phyloP scores from a whole-genome alignment of 495 filamentous ascomycete species.

The Penicillium longicatenatum region DNA sequence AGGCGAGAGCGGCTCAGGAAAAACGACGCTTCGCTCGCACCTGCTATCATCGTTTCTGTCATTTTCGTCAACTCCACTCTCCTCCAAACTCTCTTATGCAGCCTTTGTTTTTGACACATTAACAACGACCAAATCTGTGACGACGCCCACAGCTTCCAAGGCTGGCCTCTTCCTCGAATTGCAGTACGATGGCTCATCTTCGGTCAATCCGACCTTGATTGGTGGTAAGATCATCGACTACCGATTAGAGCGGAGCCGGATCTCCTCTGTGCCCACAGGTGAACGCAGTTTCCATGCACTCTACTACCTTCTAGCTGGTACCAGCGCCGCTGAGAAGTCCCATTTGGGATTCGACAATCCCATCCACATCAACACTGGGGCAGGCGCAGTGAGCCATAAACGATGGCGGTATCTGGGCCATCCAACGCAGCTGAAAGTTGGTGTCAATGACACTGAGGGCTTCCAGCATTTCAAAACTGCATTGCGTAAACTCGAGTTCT shows the following conservation, averaged over 20 bases:
- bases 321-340: conserved; percentile 82
- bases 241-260: conserved; percentile 83
- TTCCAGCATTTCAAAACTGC: conserved; percentile 98
- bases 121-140: conserved; percentile 96
- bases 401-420: conserved; percentile 96
- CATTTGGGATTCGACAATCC: conserved; percentile 80
- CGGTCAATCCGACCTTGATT: conserved; percentile 77
- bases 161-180: conserved; percentile 93
- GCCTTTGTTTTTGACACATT: conserved; percentile 93
- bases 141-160: conserved; percentile 92
- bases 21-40: conserved; percentile 90
- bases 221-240: conserved; percentile 95
- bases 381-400: conserved; percentile 61
- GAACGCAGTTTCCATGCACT: conserved; percentile 95
- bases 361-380: conserved; percentile 40
- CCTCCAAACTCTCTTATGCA: conserved; percentile 87
- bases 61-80: conserved; percentile 88
- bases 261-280: conserved; percentile 88
- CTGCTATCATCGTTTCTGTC: conserved; percentile 79
- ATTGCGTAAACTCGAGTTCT: conserved; percentile 89
- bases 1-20: conserved; percentile 93
- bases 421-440: conserved; percentile 93
- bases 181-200: conserved; percentile 89
- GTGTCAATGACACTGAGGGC: conserved; percentile 91
- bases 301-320: conserved; percentile 93